Evolutionary conservation across 768 basidiomycete genomes (phyloP).

Genomic region (Epithele typhae): DNA sequence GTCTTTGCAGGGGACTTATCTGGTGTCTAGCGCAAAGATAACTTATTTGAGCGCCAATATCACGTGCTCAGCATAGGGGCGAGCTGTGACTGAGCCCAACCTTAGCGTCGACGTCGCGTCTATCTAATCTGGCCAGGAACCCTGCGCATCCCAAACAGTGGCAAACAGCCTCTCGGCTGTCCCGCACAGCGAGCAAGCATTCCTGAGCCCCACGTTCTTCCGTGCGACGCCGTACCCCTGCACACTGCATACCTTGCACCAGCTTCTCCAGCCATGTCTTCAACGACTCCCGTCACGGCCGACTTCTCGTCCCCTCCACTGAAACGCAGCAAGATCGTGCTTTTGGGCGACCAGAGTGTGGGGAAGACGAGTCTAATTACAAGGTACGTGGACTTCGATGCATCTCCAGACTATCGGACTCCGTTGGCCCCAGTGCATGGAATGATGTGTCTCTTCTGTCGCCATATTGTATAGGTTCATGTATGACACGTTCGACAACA

Average conservation of each 20-base stretch:
- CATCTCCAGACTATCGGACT: not conserved
- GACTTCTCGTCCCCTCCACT: constrained; percentile 87
- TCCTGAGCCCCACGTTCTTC: constrained; percentile 1
- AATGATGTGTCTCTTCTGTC: not conserved
- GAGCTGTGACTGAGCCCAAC: no score
- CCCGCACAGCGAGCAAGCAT: constrained; percentile 11
- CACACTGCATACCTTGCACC: no score
- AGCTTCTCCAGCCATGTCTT: constrained; percentile 36
- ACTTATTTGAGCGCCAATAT: no score
- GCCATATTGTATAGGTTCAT: constrained; percentile 66
- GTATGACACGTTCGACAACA: constrained; percentile 99
- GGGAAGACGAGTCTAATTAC: constrained; percentile 99
- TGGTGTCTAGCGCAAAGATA: no score
- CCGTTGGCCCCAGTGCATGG: not conserved
- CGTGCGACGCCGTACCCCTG: not conserved
- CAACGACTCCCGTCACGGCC: constrained; percentile 65
- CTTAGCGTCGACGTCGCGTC: constrained; percentile 1
- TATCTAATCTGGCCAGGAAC: constrained; percentile 9
- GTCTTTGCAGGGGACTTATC: no score
- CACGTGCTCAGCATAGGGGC: no score
- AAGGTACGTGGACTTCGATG: constrained; percentile 51
- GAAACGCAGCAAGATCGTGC: constrained; percentile 94
- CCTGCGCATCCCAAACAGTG: constrained; percentile 9
- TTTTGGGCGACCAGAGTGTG: constrained; percentile 95
- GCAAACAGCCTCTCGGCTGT: constrained; percentile 12